Evolutionary conservation across 805 yeast species (phyloP).

Genomic region (Kurtzmaniella fragi): DNA sequence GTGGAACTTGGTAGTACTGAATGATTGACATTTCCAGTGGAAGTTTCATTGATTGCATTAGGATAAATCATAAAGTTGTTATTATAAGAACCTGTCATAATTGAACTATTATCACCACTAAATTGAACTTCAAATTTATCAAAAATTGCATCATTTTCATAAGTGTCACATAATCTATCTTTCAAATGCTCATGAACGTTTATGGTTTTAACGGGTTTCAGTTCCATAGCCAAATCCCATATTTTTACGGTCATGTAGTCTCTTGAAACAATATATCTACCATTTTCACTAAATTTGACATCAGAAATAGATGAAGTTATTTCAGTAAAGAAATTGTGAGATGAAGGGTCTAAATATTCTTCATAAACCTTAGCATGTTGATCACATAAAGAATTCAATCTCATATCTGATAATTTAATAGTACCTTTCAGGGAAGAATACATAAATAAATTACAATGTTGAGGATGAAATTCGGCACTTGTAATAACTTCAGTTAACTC

Average conservation of each 20-base stretch:
- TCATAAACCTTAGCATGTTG: slow-evolving; percentile 81
- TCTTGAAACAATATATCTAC: slow-evolving; percentile 91
- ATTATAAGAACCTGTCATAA: slow-evolving; percentile 96
- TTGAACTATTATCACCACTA: slow-evolving; percentile 84
- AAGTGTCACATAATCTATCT: slow-evolving; percentile 91
- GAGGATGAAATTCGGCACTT: slow-evolving; percentile 93
- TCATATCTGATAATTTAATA: slow-evolving; percentile 93
- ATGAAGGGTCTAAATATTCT: slow-evolving; percentile 87
- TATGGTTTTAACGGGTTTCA: slow-evolving; percentile 88
- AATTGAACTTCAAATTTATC: slow-evolving; percentile 97
- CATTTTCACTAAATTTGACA: slow-evolving; percentile 86
- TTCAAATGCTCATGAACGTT: slow-evolving; percentile 94
- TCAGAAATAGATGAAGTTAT: slow-evolving; percentile 92
- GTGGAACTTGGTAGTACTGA: background rate
- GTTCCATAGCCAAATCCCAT: slow-evolving; percentile 98
- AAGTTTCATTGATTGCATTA: slow-evolving; percentile 47
- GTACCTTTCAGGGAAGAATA: slow-evolving; percentile 95
- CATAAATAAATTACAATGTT: slow-evolving; percentile 88
- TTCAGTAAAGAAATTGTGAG: slow-evolving; percentile 95
- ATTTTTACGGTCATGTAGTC: slow-evolving; percentile 96
- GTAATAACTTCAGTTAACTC: slow-evolving; percentile 98
- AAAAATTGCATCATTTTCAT: slow-evolving; percentile 96
- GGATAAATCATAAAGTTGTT: slow-evolving; percentile 97
- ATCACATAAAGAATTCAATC: slow-evolving; percentile 92
- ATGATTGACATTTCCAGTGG: slow-evolving; percentile 4